These are phyloP conservation scores for Sanguinoderma infundibulare DNA, from an alignment of 1,284 basidiomycete genomes.

Conservation along the genomic window DNA sequence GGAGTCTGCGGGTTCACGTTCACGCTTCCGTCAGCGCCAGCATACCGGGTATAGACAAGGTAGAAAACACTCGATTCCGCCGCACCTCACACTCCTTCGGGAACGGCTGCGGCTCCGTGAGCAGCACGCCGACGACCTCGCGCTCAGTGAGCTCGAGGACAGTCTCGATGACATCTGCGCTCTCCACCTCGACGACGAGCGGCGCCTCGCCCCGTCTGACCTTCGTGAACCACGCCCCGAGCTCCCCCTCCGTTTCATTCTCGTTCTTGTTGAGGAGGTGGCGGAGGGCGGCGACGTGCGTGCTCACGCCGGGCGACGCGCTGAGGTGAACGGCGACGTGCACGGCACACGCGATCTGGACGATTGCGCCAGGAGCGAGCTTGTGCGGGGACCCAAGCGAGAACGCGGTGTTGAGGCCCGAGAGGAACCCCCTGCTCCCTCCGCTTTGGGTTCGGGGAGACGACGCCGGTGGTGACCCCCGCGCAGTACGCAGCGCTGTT, in stretches of 20 bases:
- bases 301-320: slow-evolving; percentile 54
- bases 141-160: slow-evolving; percentile 78
- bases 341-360: too few relatives aligned
- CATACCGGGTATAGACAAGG: too few relatives aligned
- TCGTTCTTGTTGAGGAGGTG: slow-evolving; percentile 62
- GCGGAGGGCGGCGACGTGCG: slow-evolving; percentile 67
- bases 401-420: too few relatives aligned
- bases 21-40: too few relatives aligned
- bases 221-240: slow-evolving; percentile 56
- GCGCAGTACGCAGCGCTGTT: slow-evolving; percentile 63
- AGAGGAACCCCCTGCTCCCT: too few relatives aligned
- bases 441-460: slow-evolving; percentile 63
- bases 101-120: too few relatives aligned
- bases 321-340: slow-evolving; percentile 42
- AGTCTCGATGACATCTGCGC: slow-evolving; percentile 80
- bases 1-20: too few relatives aligned
- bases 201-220: slow-evolving; percentile 57
- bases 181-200: slow-evolving; percentile 58
- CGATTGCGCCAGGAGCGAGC: too few relatives aligned
- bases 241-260: slow-evolving; percentile 46
- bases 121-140: too few relatives aligned
- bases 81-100: too few relatives aligned
- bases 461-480: slow-evolving; percentile 63
- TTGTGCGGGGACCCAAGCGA: too few relatives aligned
- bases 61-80: too few relatives aligned